Base-by-base conservation (phyloP, 1,284 basidiomycete species). In the Inonotus hispidus region DNA sequence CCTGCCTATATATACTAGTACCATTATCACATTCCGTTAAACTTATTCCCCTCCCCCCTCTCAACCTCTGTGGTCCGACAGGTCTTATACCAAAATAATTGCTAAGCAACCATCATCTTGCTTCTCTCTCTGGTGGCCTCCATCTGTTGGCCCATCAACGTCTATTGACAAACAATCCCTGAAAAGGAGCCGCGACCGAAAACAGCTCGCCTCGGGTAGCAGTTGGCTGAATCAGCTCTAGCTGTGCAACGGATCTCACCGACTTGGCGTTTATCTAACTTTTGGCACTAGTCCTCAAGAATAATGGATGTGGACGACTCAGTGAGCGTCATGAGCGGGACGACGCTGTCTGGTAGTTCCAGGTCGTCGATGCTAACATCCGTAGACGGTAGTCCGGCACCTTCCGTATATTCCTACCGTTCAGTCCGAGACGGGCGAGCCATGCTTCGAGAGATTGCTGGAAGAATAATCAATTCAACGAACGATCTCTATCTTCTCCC, bases 401-500 rank as follows among this genome's bases (percentile, higher is more conserved):
- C 64, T 14, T 65, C 64, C n/a, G 25, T 65, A 11, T 60, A 63
- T 53, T 65, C 64, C 14, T 65, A 63, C 55, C 53, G 57, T 14
- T 63, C 64, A 21, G 58, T 52, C 6, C 60, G 63, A 32, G 64
- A 65, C 47, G 59, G 61, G 21, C 61, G 43, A 37, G 49, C 61
- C 16, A 57, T 65, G 61, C 58, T 65, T 13, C 53, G 61, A 6
- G 61, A 63, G 43, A 57, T 65, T 23, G 56, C 55, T 23, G 61
- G 61, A 4, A 59, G 64, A 54, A 58, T 37, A 39, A 47, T 65
- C 25, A 65, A 65, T 55, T 54, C 64, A 37, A 60, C 58, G 52
- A 65, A 65, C 38, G 61, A 65, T 25, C 64, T 65, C 19, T 65
- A 65, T 56, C 55, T 63, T 23, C 56, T 65, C 13, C 64, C 64